Conservation (phyloP, 768 basidiomycete species). For the Leucosporidium yakuticum region DNA sequence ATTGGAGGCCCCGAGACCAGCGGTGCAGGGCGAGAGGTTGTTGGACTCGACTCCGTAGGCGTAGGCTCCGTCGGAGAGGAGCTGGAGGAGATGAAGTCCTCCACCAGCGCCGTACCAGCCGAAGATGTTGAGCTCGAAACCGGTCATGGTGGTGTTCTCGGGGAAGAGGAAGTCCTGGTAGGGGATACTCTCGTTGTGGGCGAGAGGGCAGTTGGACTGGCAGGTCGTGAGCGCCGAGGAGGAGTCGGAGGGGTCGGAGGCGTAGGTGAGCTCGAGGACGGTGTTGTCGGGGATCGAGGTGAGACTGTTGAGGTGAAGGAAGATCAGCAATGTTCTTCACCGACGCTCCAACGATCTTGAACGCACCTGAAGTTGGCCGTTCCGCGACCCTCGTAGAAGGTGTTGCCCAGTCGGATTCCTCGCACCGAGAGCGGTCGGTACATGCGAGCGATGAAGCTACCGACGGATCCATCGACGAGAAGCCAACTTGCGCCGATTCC, state of each 20-base stretch:
- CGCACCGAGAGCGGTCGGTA: constrained; percentile 65
- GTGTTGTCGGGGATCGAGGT: constrained; percentile 78
- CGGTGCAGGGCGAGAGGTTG: constrained; percentile 35
- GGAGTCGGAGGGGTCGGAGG: constrained; percentile 54
- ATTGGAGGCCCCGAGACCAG: constrained; percentile 14
- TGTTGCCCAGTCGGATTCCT: constrained; percentile 87
- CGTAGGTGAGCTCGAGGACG: constrained; percentile 66
- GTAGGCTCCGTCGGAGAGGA: constrained; percentile 72
- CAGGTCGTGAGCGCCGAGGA: constrained; percentile 69
- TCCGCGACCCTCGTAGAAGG: constrained; percentile 69
- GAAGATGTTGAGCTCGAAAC: constrained; percentile 76
- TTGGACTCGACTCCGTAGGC: constrained; percentile 26
- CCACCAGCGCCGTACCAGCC: constrained; percentile 66
- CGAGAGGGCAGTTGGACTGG: constrained; percentile 68
- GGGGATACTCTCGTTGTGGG: constrained; percentile 63
- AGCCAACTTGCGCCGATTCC: constrained; percentile 81
- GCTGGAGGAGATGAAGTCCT: constrained; percentile 83
- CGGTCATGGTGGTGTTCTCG: constrained; percentile 62
- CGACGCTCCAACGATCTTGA: background rate
- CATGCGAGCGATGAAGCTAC: constrained; percentile 70
- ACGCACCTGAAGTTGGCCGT: constrained; percentile 82
- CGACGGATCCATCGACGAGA: constrained; percentile 61
- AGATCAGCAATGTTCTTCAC: background rate
- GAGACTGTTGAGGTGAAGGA: constrained; percentile 30
- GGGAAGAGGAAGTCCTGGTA: constrained; percentile 93